Evolutionary conservation across 1,284 basidiomycete genomes (phyloP), one percentile per base, ranked within the genome.

Genomic region (Microbotryum lychnidis-dioicae): DNA sequence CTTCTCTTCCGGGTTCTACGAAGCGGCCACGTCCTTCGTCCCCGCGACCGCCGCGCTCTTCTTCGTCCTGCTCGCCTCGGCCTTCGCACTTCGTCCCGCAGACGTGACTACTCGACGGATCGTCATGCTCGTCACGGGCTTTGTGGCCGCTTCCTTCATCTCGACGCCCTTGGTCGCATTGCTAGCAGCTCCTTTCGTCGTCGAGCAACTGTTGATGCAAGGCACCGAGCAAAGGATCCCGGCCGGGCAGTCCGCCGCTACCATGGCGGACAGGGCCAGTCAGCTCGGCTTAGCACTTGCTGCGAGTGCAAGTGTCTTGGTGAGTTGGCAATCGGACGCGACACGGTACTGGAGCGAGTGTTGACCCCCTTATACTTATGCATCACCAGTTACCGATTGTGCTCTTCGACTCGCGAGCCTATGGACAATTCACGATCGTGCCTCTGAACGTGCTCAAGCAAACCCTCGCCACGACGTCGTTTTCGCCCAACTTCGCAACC

Each of bases 21-120:
- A 84, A 68, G 88, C 93, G 6, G 83, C 91, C 44, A 54, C 60
- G n/a, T 89, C 92, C 0, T 89, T 96, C 77, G 80, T 97, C 6
- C 93, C 96, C 0, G 97, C 96, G 9, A 86, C 89, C 2, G 97
- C 97, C 72, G 85, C 91, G 2, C 91, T 99, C 90, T 92, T 92
- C 75, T 83, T 87, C 42, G 87, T 84, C 52, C 85, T 87, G 65
- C 77, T 94, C 53, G 94, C 90, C 1, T 87, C 84, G 66, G 83
- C 90, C 0, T 89, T 82, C 69, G 84, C 84, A 4, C 78, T 96
- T 60, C 80, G 84, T 57, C 88, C 89, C 0, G 79, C 77, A 78
- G 46, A 76, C 75, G 37, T 72, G 74, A 65, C 76, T 76, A 57
- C 79, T 87, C 60, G 84, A 18, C 69, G 76, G 23, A 76, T 77